Evolutionary conservation across 83 land plant genomes (phyloP).

Genomic region (Diphasiastrum complanatum): DNA sequence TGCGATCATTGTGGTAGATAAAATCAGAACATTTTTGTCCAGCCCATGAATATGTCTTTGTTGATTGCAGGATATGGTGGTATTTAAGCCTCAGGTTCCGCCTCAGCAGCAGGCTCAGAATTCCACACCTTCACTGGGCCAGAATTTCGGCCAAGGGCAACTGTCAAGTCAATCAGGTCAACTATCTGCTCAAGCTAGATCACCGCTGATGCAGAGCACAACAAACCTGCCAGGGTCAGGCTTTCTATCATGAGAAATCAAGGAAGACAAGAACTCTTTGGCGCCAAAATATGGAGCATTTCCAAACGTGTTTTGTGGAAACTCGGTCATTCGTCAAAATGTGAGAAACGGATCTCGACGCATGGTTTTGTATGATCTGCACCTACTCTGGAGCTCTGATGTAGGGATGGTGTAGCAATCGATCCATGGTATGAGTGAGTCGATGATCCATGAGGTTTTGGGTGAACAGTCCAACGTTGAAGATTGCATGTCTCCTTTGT

Average conservation of each 20-base stretch:
- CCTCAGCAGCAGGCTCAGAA: conserved; percentile 42
- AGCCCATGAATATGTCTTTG: background rate
- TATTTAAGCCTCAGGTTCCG: conserved; percentile 76
- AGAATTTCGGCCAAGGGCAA: conserved; percentile 20
- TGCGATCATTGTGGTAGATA: background rate
- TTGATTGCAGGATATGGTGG: conserved; percentile 81
- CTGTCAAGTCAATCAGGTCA: conserved; percentile 1
- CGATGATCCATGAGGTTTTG: too few relatives aligned
- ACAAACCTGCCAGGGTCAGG: conserved; percentile 19
- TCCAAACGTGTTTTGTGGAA: too few relatives aligned
- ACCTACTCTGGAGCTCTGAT: too few relatives aligned
- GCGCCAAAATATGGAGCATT: too few relatives aligned
- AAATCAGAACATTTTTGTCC: too few relatives aligned
- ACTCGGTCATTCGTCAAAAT: too few relatives aligned
- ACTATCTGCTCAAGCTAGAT: conserved; percentile 4
- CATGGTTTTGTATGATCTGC: too few relatives aligned
- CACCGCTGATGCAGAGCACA: conserved; percentile 14
- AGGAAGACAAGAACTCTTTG: background rate
- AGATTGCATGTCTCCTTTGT: too few relatives aligned
- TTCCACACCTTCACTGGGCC: conserved; percentile 12
- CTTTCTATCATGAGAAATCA: background rate
- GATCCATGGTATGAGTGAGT: too few relatives aligned
- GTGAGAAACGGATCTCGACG: too few relatives aligned
- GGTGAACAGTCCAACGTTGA: too few relatives aligned
- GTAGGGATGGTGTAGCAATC: too few relatives aligned